Conservation (phyloP, 257 asterid genomes). For the Voacanga thouarsii region DNA sequence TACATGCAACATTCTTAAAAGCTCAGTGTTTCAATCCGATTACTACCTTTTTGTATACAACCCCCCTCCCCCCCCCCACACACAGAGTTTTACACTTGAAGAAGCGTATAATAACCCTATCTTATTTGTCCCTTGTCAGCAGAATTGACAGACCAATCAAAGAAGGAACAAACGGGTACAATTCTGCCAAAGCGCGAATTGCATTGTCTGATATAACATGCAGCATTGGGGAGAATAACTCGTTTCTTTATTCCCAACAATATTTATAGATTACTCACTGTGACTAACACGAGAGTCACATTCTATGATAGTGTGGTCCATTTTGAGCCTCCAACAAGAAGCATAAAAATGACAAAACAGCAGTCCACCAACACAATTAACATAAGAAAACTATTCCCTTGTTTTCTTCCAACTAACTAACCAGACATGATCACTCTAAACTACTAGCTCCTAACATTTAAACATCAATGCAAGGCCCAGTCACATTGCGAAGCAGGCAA, state of each 20-base stretch:
- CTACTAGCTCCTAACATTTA: not conserved
- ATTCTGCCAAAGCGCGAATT: not conserved
- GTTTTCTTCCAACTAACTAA: not conserved
- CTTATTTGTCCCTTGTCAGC: not conserved
- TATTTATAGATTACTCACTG: not conserved
- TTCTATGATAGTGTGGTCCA: not conserved
- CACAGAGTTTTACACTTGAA: not conserved
- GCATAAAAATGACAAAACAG: not conserved
- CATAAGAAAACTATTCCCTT: not conserved
- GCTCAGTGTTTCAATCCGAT: too few species aligned
- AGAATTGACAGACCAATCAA: not conserved
- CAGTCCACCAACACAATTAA: too few species aligned
- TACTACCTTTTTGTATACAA: too few species aligned
- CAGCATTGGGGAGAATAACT: not conserved
- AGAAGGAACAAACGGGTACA: not conserved
- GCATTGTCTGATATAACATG: not conserved
- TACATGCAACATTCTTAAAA: not conserved
- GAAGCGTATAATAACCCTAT: not conserved
- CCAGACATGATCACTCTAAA: not conserved
- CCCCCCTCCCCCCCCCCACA: too few species aligned
- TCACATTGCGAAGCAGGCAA: not conserved
- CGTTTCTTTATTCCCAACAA: not conserved
- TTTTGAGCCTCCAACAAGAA: too few species aligned
- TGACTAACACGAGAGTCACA: not conserved
- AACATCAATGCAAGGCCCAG: not conserved